Percentiles rank a stretch among this genome's conserved stretches.
Evolutionary conservation across 805 yeast species (phyloP).

Genomic region (Pichia scutulata): DNA sequence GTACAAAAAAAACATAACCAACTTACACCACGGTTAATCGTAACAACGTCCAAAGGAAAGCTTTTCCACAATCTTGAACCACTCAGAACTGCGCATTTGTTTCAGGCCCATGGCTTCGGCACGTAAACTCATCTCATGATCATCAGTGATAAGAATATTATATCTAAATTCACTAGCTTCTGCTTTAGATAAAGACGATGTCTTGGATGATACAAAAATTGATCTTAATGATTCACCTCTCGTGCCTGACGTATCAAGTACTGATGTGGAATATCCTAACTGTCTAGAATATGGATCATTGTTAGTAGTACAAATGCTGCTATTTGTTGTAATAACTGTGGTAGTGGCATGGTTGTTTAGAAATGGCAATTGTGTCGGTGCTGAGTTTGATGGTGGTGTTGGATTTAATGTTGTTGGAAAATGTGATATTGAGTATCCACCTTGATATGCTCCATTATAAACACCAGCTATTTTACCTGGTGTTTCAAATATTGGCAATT

Average conservation of each 20-base stretch:
- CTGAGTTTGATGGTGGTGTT: neutral
- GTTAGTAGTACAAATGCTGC: neutral
- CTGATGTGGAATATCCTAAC: neutral
- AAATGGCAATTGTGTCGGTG: neutral
- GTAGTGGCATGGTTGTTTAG: neutral
- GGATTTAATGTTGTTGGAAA: constrained; percentile 1
- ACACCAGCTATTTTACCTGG: constrained; percentile 9
- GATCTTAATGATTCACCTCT: constrained; percentile 9
- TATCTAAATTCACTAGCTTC: constrained; percentile 42
- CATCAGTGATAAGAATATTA: constrained; percentile 65
- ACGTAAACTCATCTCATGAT: constrained; percentile 60
- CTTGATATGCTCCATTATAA: constrained; percentile 12
- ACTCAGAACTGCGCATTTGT: constrained; percentile 45
- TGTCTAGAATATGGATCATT: neutral
- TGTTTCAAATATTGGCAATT: constrained; percentile 8
- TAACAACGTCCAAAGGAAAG: constrained; percentile 43
- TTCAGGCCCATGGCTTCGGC: constrained; percentile 51
- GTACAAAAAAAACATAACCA: neutral
- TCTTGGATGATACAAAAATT: constrained; percentile 8
- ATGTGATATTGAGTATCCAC: constrained; percentile 5
- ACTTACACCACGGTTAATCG: constrained; percentile 28
- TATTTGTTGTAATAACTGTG: neutral
- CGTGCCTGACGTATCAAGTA: neutral
- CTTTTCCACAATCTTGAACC: constrained; percentile 51
- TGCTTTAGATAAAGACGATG: constrained; percentile 19